Base-by-base conservation (phyloP, 768 basidiomycete genomes). In the Mrakia blollopis region DNA sequence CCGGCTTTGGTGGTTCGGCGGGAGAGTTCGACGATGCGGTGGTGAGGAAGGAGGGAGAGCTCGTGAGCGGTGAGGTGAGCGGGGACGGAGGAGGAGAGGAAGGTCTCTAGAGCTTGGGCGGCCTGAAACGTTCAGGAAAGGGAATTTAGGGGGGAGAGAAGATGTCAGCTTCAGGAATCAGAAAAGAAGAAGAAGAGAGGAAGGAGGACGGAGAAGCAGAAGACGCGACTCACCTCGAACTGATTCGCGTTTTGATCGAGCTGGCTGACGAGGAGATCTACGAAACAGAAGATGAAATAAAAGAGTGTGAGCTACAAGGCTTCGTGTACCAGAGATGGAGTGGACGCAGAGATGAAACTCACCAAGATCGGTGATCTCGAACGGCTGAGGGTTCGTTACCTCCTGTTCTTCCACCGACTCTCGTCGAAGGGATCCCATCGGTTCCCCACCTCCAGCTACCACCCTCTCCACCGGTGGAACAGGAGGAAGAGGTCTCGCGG, bases 1-100 rank as follows among this genome's bases (percentile, higher is more conserved):
- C 76, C 76, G 1, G 65, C 68, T 69, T 77, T 77, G n/a, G 76
- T 72, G 6, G 62, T 63, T n/a, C 76, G 76, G 14, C 76, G 76
- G 32, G 76, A 77, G 72, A 77, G 47, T 32, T 77, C 76, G 63
- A 68, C 72, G 41, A 77, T 60, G n/a, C 28, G 21, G n/a, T 71
- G 71, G 25, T 63, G 71, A 1, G 72, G 70, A 7, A 77, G 47
- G 23, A 50, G 57, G 41, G 62, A 62, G 23, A 76, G 41, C 30
- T 76, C 54, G 13, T 37, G 35, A 8, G 76, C 11, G 1, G 72
- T 73, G 28, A 77, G 72, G 63, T 61, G 57, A 5, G 63, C 21
- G 3, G 76, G 39, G 39, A 35, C 61, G 54, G 76, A 62, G 13
- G 76, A 52, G 21, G 71, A 72, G 44, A 77, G 72, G 76, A 77